Evolutionary conservation across 768 basidiomycete genomes (phyloP).

Genomic region (Polyporus arcularius): DNA sequence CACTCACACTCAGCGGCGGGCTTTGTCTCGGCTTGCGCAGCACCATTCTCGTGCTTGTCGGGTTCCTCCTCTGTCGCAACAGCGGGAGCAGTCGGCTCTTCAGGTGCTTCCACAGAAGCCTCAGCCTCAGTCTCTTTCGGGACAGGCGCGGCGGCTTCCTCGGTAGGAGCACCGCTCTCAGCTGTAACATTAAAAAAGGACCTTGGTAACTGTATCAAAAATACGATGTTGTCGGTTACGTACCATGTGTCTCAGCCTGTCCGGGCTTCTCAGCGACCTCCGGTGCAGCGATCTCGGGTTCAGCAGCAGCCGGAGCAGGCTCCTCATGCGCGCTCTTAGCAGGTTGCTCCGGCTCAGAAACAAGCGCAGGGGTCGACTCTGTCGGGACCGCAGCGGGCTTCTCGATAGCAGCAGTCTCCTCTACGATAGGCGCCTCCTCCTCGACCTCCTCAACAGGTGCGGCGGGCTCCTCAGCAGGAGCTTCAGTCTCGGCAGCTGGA

Average conservation of each 20-base stretch:
- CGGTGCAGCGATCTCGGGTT: background rate
- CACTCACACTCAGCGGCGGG: slow-evolving; percentile 9
- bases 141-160: background rate
- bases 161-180: background rate
- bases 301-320: background rate
- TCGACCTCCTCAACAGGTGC: background rate
- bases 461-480: slow-evolving; percentile 4
- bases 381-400: background rate
- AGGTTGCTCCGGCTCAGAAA: too few relatives aligned
- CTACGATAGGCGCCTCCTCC: slow-evolving; percentile 1
- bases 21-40: slow-evolving; percentile 1
- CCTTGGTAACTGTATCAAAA: too few relatives aligned
- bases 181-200: too few relatives aligned
- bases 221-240: too few relatives aligned
- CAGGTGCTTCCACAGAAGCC: background rate
- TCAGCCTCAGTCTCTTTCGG: background rate
- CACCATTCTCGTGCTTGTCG: background rate
- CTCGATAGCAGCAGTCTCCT: background rate
- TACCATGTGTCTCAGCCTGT: background rate
- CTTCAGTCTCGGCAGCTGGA: background rate
- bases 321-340: background rate
- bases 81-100: background rate
- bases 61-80: background rate
- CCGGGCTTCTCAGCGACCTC: background rate
- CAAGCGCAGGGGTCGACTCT: background rate